Conservation (phyloP, 129 eudicot genomes). For the Chrysanthemum lavandulifolium region DNA sequence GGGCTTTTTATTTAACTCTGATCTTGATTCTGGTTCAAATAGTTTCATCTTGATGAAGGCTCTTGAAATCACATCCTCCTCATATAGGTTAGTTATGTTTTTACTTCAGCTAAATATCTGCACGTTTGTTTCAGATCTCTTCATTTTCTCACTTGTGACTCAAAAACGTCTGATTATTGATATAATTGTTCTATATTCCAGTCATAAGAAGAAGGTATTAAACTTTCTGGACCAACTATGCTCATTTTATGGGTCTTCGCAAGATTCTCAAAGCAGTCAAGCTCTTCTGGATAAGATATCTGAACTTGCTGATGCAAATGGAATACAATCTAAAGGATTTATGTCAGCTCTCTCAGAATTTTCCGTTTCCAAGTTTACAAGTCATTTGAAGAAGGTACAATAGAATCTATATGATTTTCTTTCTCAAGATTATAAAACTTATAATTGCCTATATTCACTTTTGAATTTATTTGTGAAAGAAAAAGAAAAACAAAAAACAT, state of each 20-base stretch:
- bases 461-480: background rate
- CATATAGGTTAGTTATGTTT: conserved; percentile 55
- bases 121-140: background rate
- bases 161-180: background rate
- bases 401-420: background rate
- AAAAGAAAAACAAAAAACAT: background rate
- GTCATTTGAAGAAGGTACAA: conserved; percentile 67
- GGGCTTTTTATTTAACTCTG: conserved; percentile 63
- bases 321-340: conserved; percentile 61
- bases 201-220: conserved; percentile 78
- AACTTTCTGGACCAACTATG: conserved; percentile 79
- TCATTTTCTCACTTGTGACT: background rate
- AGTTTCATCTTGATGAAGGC: conserved; percentile 61
- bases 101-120: background rate
- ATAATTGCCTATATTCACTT: background rate
- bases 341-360: conserved; percentile 53
- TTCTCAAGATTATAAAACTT: background rate
- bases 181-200: conserved; percentile 33
- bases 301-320: conserved; percentile 66
- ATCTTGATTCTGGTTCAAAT: conserved; percentile 46
- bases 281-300: conserved; percentile 57
- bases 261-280: conserved; percentile 49
- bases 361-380: conserved; percentile 49
- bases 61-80: conserved; percentile 58
- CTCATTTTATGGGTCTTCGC: conserved; percentile 52